Conservation (phyloP, 805 yeast species). For the Saturnispora hagleri region DNA sequence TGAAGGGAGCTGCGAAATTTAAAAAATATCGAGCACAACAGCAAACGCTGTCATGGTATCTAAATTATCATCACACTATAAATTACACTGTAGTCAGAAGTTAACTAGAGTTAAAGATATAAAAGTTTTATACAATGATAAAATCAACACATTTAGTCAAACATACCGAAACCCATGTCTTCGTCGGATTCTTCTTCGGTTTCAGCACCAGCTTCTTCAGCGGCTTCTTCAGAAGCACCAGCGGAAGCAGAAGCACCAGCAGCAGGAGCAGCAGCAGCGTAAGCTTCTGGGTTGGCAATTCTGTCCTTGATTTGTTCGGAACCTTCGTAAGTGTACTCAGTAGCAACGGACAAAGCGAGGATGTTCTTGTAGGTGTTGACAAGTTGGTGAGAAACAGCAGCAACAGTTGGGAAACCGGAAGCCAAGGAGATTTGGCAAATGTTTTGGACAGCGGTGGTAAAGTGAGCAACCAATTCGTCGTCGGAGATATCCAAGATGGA, state of each 20-base stretch:
- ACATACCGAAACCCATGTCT: slow-evolving; percentile 98
- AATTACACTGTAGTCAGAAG: not conserved
- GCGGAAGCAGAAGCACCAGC: slow-evolving; percentile 70
- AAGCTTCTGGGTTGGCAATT: slow-evolving; percentile 99
- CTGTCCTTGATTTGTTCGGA: slow-evolving; percentile 99
- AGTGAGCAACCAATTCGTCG: slow-evolving; percentile 89
- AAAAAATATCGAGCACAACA: not conserved
- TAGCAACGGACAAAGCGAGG: slow-evolving; percentile 94
- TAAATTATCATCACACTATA: no score
- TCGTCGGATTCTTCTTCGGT: slow-evolving; percentile 27
- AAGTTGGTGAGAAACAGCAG: slow-evolving; percentile 98
- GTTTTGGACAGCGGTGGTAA: slow-evolving; percentile 83
- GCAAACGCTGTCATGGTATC: not conserved
- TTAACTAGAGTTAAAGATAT: not conserved
- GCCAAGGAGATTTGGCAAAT: slow-evolving; percentile 96
- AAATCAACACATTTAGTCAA: slow-evolving; percentile 56
- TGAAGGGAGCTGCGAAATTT: not conserved
- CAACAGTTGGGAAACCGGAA: slow-evolving; percentile 98
- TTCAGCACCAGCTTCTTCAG: slow-evolving; percentile 59
- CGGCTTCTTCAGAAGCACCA: slow-evolving; percentile 59
- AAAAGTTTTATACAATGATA: not conserved
- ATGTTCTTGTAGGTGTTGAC: slow-evolving; percentile 99
- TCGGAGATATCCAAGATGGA: slow-evolving; percentile 97
- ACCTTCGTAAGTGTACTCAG: slow-evolving; percentile 98
- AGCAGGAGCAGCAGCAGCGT: slow-evolving; percentile 98